These are phyloP conservation scores for Albophoma yamanashiensis DNA, from an alignment of 2,329 filamentous ascomycete genomes.

Conservation along the genomic window DNA sequence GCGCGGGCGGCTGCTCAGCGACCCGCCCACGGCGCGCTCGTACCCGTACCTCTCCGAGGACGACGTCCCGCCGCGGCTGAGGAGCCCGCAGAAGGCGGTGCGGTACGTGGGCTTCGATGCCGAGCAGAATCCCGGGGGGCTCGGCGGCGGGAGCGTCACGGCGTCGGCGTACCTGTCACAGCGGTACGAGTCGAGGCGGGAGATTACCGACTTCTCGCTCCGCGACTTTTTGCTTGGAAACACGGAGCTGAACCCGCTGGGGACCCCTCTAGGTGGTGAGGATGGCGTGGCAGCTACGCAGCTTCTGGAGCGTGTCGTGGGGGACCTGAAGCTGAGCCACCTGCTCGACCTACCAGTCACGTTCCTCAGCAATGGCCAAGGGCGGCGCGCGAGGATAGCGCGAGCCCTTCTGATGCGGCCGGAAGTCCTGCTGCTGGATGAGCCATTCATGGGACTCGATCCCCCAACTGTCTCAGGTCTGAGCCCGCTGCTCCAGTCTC, in stretches of 20 bases:
- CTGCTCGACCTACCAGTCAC: slow-evolving; percentile 74
- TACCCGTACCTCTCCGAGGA: slow-evolving; percentile 68
- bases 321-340: slow-evolving; percentile 55
- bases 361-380: slow-evolving; percentile 91
- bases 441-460: slow-evolving; percentile 94
- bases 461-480: slow-evolving; percentile 66
- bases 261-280: slow-evolving; percentile 23
- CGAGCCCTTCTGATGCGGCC: slow-evolving; percentile 71
- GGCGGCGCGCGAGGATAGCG: slow-evolving; percentile 75
- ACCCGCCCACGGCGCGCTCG: slow-evolving; percentile 64
- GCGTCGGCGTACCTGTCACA: slow-evolving; percentile 79
- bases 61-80: slow-evolving; percentile 43
- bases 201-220: slow-evolving; percentile 80
- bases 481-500: slow-evolving; percentile 55
- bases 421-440: slow-evolving; percentile 76
- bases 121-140: slow-evolving; percentile 45
- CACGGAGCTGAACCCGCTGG: slow-evolving; percentile 67
- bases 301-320: slow-evolving; percentile 52
- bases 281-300: slow-evolving; percentile 36
- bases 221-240: slow-evolving; percentile 72
- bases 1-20: slow-evolving; percentile 61
- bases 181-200: slow-evolving; percentile 78
- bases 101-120: slow-evolving; percentile 86
- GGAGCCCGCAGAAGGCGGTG: slow-evolving; percentile 57
- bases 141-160: slow-evolving; percentile 39